A percentile compares a stretch with the other conserved stretches of the same genome.
These are phyloP conservation scores for Sugiyamaella sp. DNA, from an alignment of 1,139 yeast species.

Conservation along the genomic window DNA sequence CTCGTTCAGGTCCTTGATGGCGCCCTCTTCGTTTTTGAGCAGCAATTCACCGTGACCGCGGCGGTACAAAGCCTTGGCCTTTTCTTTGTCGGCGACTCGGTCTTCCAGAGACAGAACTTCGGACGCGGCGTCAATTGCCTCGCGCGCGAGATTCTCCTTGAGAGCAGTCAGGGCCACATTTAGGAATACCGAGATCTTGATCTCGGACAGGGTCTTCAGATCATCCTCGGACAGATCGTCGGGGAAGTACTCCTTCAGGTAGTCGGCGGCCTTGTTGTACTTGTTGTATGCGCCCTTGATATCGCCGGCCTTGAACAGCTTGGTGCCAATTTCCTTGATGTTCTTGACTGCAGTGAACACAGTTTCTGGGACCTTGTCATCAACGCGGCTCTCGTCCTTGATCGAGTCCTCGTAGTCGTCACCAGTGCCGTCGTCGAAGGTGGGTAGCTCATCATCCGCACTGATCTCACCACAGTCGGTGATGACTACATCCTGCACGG, in stretches of 20 bases:
- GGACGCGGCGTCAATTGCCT: conserved; percentile 61
- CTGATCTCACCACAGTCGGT: conserved; percentile 73
- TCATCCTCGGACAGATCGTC: conserved; percentile 49
- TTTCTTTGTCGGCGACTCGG: conserved; percentile 63
- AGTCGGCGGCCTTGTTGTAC: conserved; percentile 69
- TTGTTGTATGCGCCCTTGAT: conserved; percentile 60
- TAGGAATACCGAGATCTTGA: conserved; percentile 65
- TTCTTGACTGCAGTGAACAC: conserved; percentile 66
- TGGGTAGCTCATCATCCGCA: conserved; percentile 48
- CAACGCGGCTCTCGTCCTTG: conserved; percentile 70
- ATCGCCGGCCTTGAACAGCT: conserved; percentile 66
- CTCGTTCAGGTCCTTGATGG: conserved; percentile 61
- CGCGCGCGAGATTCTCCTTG: conserved; percentile 60
- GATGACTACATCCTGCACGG: conserved; percentile 64
- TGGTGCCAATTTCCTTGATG: conserved; percentile 81
- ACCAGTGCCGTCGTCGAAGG: conserved; percentile 72
- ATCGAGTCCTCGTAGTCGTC: conserved; percentile 79
- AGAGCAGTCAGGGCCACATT: conserved; percentile 78
- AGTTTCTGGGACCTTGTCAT: conserved; percentile 58
- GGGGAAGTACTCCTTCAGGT: conserved; percentile 73
- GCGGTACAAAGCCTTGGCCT: conserved; percentile 84
- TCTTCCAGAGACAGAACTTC: conserved; percentile 69
- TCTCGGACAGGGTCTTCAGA: conserved; percentile 45
- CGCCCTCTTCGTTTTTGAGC: conserved; percentile 66
- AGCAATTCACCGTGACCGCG: conserved; percentile 54